Base-by-base conservation (phyloP, 2,329 filamentous ascomycete genomes). In the Alternaria arborescens region DNA sequence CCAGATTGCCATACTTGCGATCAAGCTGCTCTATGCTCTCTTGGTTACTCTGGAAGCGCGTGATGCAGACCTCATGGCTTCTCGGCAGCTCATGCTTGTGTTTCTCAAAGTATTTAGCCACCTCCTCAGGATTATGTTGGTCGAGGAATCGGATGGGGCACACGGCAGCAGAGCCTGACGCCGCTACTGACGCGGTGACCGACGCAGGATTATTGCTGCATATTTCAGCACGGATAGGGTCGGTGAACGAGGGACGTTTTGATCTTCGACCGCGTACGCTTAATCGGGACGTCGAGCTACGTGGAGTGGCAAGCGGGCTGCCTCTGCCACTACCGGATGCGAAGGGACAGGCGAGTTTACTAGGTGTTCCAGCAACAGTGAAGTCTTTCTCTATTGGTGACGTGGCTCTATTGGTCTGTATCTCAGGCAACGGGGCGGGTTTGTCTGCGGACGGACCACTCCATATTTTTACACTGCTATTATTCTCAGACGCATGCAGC, bases 51-150 rank as follows among this genome's bases (percentile, higher is more conserved):
- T 97, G 92, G 76, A 97, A 97, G 58, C 94, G 88, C 73, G 91
- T 89, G 62, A 98, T 89, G 78, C 94, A 98, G 44, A 97, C 87
- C 76, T 96, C 93, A 79, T 98, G 94, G 76, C 93, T 97, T 70
- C 94, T 88, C 10, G 94, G 94, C 55, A 98, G 87, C 78, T 97
- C 91, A 79, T 98, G 94, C 78, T 97, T 97, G 82, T 97, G 94
- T 53, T 89, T 93, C 77, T 97, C 92, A 73, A 98, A 93, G 77
- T 97, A 98, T 72, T 91, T 88, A 14, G 94, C 94, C 63, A 98
- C 90, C 75, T 97, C 94, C 81, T 97, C 92, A 2, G 94, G 92
- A 2, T 93, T 93, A 75, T 97, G 94, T 77, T 97, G 90, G 78
- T 97, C 91, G 74, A 97, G 84, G 80, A 91, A 97, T 48, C 94